Evolutionary conservation across 192 early-diverging fungal species (phyloP), one percentile per base, ranked within the genome.

Genomic region (Coemansia sp.): DNA sequence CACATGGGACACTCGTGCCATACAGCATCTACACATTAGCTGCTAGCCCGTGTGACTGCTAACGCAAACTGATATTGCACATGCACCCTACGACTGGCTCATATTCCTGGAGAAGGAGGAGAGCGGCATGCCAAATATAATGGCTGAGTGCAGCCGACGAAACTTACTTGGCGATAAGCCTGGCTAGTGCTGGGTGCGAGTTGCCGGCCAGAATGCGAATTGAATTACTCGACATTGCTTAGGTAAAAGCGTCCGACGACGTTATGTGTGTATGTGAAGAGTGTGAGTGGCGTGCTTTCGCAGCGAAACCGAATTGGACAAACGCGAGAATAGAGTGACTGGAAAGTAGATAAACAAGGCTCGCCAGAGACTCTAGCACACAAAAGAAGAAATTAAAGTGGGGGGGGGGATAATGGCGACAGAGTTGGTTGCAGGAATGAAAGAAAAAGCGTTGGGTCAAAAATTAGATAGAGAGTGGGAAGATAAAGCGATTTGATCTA

Each of bases 181-280:
- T 85, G 55, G 96, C 92, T 71, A 98, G 91, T 57, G 94, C 94
- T 61, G 92, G 88, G 85, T 98, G 96, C 23, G 94, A 95, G 84
- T 97, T 98, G 59, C 96, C 96, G 10, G 96, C 87, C 69, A 98
- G 94, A 77, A 98, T 95, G 77, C 95, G 95, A 81, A 98, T 98
- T 45, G 91, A 92, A 85, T 97, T 98, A 76, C 91, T 87, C 60
- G 90, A 82, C 91, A 93, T 91, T 68, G 31, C 45, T 63, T 19
- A 15, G 32, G 1, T 41, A 37, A 39, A 46, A 44, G 58, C 17
- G 32, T 9, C 14, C 0, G 55, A 12, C 55, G 31, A 14, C 55
- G 27, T 15, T 34, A 14, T 60, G 58, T 60, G 58, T 37, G 58
- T 60, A 19, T 58, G 51, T 50, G n/a, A n/a, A 45, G n/a, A 58